These are phyloP conservation scores for Fusarium tjaetaba DNA, from an alignment of 2,329 filamentous ascomycete species.

Conservation along the genomic window DNA sequence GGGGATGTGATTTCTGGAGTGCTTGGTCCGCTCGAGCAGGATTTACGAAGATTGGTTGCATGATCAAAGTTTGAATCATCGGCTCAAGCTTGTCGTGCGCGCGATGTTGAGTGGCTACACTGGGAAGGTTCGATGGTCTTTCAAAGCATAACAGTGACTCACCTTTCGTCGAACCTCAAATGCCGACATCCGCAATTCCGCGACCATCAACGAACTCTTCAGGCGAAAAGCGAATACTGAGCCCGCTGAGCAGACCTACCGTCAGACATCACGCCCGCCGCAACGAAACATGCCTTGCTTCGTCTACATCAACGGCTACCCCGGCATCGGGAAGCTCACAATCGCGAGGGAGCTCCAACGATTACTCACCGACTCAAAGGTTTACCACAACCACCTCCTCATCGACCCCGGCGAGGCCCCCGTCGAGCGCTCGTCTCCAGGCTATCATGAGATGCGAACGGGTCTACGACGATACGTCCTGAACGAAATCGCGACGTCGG, in stretches of 20 bases:
- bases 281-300: neutral
- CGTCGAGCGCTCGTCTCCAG: neutral
- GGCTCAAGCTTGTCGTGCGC: rapidly evolving
- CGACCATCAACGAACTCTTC: rapidly evolving
- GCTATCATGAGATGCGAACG: neutral
- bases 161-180: neutral
- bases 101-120: neutral
- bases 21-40: neutral
- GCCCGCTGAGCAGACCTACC: rapidly evolving
- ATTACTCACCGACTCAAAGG: neutral
- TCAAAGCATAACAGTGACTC: neutral
- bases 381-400: neutral
- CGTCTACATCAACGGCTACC: conserved; percentile 7
- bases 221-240: too few relatives aligned
- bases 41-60: neutral
- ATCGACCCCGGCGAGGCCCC: neutral
- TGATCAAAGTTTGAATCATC: neutral
- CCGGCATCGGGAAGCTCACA: neutral
- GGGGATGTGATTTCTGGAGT: neutral
- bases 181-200: rapidly evolving
- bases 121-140: rapidly evolving
- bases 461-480: neutral
- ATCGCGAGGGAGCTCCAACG: neutral
- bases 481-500: neutral
- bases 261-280: rapidly evolving